phyloP scores from a whole-genome alignment of 2,329 filamentous ascomycete genomes.

The Purpureocillium takamizusanense region DNA sequence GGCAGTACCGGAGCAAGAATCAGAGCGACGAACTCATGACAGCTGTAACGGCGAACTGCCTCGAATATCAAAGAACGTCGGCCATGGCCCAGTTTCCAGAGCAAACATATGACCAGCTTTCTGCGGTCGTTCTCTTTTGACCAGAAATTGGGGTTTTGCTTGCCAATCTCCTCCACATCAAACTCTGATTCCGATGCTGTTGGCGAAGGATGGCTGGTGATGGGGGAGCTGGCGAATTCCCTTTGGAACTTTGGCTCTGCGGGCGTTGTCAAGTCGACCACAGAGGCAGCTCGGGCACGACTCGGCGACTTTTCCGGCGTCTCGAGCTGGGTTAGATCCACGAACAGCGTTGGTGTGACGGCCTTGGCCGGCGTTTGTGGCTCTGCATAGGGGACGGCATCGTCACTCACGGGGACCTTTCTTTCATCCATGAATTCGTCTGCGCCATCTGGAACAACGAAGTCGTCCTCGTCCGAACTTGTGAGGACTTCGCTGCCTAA shows the following conservation, averaged over 20 bases:
- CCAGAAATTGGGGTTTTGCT: conserved; percentile 12
- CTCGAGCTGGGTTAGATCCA: conserved; percentile 21
- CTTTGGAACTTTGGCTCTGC: conserved; percentile 3
- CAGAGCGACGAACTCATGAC: conserved; percentile 5
- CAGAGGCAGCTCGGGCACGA: neutral
- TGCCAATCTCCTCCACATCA: conserved; percentile 11
- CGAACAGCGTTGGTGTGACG: conserved; percentile 10
- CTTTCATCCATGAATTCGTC: conserved; percentile 5
- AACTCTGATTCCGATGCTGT: neutral
- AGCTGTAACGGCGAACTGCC: conserved; percentile 11
- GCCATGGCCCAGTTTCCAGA: conserved; percentile 19
- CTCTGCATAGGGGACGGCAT: neutral
- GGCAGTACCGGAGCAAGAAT: too few species aligned
- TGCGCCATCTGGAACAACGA: conserved; percentile 32
- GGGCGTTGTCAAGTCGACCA: conserved; percentile 18
- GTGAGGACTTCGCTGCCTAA: conserved; percentile 40
- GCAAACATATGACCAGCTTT: conserved; percentile 18
- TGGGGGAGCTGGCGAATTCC: neutral
- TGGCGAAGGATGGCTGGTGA: neutral
- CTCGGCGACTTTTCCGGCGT: conserved; percentile 6
- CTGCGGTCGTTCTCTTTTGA: conserved; percentile 16
- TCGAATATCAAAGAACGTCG: conserved; percentile 18
- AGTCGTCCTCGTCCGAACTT: conserved; percentile 39
- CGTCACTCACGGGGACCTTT: conserved; percentile 4
- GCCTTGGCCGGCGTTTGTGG: conserved; percentile 7